Percentiles rank a stretch among this genome's conserved stretches.
Conservation (phyloP, 176 grass and related monocot species). For the Carex cristatella region DNA sequence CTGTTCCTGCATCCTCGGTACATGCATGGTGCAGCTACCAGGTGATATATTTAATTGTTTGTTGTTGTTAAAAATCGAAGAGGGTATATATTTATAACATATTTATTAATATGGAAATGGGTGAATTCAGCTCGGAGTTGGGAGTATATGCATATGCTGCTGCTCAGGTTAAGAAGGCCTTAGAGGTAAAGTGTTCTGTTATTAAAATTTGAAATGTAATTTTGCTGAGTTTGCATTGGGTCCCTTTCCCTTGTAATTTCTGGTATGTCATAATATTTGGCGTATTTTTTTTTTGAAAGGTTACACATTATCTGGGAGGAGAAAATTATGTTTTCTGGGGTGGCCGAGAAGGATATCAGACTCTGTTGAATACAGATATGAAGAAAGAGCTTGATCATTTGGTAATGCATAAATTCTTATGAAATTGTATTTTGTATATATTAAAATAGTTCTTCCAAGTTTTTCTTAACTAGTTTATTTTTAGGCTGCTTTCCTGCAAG, state of each 20-base stretch:
- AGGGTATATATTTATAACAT: background rate
- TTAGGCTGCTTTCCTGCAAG: conserved; percentile 90
- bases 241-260: background rate
- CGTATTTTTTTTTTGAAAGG: conserved; percentile 30
- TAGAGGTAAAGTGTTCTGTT: conserved; percentile 48
- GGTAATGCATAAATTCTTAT: conserved; percentile 28
- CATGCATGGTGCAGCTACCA: conserved; percentile 96
- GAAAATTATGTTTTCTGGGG: conserved; percentile 99
- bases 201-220: conserved; percentile 1
- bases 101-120: background rate
- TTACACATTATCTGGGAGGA: conserved; percentile 86
- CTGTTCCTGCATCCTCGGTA: conserved; percentile 83
- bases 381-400: conserved; percentile 95
- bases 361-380: conserved; percentile 96
- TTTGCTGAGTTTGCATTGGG: background rate
- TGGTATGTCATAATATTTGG: background rate
- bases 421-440: conserved; percentile 10
- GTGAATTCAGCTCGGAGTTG: conserved; percentile 33
- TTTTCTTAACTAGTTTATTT: conserved; percentile 11
- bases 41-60: conserved; percentile 35
- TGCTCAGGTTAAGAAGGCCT: conserved; percentile 96
- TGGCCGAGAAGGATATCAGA: conserved; percentile 90
- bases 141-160: conserved; percentile 84
- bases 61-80: background rate
- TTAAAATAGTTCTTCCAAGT: background rate